Conservation (phyloP, 108 stramenopile genomes). For the Phaeodactylum tricornutum region DNA sequence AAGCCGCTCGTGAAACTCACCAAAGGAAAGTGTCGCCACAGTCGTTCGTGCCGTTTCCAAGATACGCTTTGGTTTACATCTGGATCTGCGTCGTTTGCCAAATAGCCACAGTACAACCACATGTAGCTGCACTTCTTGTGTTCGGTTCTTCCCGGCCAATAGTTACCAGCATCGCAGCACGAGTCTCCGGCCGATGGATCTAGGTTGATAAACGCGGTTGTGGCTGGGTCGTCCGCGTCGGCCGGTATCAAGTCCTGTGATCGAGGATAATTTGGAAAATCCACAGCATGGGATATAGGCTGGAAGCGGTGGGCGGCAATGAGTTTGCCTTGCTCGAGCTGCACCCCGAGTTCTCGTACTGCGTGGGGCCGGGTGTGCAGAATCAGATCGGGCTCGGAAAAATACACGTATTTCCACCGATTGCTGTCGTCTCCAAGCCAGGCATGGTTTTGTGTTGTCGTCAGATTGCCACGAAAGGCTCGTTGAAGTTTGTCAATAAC, state of each 20-base stretch:
- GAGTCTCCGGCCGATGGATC: too few species aligned
- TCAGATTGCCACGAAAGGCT: too few species aligned
- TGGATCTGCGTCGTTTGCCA: background rate
- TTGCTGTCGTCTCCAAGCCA: constrained; percentile 20
- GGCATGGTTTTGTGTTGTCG: too few species aligned
- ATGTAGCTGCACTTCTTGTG: background rate
- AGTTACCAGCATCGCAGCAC: too few species aligned
- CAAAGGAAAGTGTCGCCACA: too few species aligned
- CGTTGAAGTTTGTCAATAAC: too few species aligned
- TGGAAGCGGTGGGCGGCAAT: constrained; percentile 36
- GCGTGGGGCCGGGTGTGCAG: constrained; percentile 15
- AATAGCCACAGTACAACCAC: background rate
- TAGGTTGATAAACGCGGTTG: too few species aligned
- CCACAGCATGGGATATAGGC: constrained; percentile 28
- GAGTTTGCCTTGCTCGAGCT: constrained; percentile 15
- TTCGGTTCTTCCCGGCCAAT: background rate
- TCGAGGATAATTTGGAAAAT: constrained; percentile 10
- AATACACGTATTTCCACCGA: constrained; percentile 27
- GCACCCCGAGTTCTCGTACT: constrained; percentile 9
- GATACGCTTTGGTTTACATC: background rate
- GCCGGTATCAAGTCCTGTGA: too few species aligned
- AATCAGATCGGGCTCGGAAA: constrained; percentile 36
- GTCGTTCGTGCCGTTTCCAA: too few species aligned
- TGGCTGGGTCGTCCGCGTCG: too few species aligned
- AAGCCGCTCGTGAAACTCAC: too few species aligned